Percentiles rank a stretch among this genome's conserved stretches.
Conservation (phyloP, 2,329 filamentous ascomycete genomes). For the Fusarium bactridioides region DNA sequence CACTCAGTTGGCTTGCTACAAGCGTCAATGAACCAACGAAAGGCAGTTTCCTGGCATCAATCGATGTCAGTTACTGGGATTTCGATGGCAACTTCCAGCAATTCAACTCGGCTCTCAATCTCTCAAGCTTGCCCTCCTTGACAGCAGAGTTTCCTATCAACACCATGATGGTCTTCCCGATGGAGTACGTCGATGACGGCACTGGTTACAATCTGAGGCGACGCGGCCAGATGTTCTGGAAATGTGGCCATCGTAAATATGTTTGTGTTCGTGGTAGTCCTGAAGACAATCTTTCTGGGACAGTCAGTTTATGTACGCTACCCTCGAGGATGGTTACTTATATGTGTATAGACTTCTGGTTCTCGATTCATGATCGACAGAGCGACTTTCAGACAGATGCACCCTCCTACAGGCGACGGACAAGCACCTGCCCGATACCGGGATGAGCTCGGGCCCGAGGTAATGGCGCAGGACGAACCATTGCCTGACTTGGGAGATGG, state of each 20-base stretch:
- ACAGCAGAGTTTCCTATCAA: background rate
- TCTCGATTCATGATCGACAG: background rate
- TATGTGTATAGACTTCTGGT: background rate
- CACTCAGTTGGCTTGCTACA: background rate
- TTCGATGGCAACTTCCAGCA: background rate
- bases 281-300: background rate
- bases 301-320: background rate
- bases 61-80: rapidly evolving
- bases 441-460: background rate
- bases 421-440: rapidly evolving
- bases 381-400: background rate
- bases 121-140: background rate
- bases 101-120: rapidly evolving
- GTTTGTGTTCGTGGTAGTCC: background rate
- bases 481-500: background rate
- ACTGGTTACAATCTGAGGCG: background rate
- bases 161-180: background rate
- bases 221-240: background rate
- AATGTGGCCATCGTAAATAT: background rate
- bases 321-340: rapidly evolving
- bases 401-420: rapidly evolving
- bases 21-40: rapidly evolving
- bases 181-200: rapidly evolving
- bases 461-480: background rate
- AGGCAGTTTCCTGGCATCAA: background rate